Evolutionary conservation across 2,329 filamentous ascomycete genomes (phyloP), one percentile per base, ranked within the genome.

Genomic region (Claviceps digitariae): DNA sequence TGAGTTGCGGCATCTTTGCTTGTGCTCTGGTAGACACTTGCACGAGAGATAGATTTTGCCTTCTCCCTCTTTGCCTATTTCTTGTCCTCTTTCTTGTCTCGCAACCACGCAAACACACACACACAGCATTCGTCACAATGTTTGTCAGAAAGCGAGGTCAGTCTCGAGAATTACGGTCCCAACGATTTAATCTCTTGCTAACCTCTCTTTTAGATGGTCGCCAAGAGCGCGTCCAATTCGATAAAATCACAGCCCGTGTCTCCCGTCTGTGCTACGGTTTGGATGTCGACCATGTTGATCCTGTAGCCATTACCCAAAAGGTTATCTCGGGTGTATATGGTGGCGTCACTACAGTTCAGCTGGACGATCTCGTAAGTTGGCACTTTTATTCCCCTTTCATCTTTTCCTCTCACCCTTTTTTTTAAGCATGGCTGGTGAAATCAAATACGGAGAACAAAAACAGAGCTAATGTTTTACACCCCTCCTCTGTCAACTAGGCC

Each of bases 321-420:
- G 93, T 98, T 71, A 98, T 98, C 69, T 95, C 91, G 65, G 93
- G 93, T 77, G 93, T 98, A 61, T 98, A 98, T 72, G 90, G 95
- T 66, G 93, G 93, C 70, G 93, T 98, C 52, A 97, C 89, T 48
- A 98, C 93, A 47, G 80, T 95, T 57, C 90, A 98, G 74, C 81
- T 98, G 54, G 93, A 98, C 65, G 94, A 98, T 74, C 75, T 98
- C 70, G 91, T 97, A 78, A 74, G 87, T 72, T 53, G 66, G 21
- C 21, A 2, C 21, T 25, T 44, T 15, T 17, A 25, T 8, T 25
- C 17, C 2, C 4, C 15, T 12, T 23, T 15, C 21, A 1, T 17
- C 15, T 38, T 8, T 17, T 17, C 34, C 15, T 38, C 15, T 17
- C 34, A 4, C 34, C 7, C 3, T 38, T 2, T 4, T 34, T 34